Conservation (phyloP, 306 rosid genomes). For the Lathyrus tuberosus region DNA sequence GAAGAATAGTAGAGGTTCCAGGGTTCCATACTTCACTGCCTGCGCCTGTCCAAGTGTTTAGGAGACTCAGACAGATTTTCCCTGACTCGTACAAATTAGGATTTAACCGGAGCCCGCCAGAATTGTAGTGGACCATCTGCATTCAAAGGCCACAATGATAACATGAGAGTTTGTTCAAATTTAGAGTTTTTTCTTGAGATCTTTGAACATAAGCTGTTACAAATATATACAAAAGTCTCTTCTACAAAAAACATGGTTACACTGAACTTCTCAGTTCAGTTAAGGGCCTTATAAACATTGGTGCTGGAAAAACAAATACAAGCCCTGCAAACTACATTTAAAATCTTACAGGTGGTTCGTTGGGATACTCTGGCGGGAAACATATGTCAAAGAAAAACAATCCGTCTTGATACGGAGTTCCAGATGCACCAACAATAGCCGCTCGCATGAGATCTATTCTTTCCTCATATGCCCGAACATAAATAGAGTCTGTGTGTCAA, state of each 20-base stretch:
- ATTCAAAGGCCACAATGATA: conserved; percentile 37
- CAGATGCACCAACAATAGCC: conserved; percentile 87
- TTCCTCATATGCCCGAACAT: conserved; percentile 83
- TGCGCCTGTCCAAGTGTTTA: conserved; percentile 89
- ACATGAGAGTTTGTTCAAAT: conserved; percentile 38
- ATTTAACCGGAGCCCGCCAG: conserved; percentile 89
- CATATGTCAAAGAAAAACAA: conserved; percentile 85
- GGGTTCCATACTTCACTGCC: conserved; percentile 93
- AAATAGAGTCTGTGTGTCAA: conserved; percentile 68
- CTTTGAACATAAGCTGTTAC: conserved; percentile 29
- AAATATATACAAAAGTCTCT: neutral
- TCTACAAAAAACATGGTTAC: conserved; percentile 8
- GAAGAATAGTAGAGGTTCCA: conserved; percentile 77
- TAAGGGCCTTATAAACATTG: conserved; percentile 5
- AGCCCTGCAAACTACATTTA: conserved; percentile 36
- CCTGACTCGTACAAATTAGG: conserved; percentile 97
- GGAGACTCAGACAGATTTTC: conserved; percentile 90
- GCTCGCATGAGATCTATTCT: conserved; percentile 92
- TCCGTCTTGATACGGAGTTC: conserved; percentile 96
- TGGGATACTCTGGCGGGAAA: conserved; percentile 87
- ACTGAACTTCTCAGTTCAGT: conserved; percentile 13
- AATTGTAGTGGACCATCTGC: conserved; percentile 87
- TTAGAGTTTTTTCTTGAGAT: conserved; percentile 26
- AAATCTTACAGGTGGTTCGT: conserved; percentile 88
- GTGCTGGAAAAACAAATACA: conserved; percentile 12